A percentile compares a stretch with the other conserved stretches of the same genome.
phyloP scores from a whole-genome alignment of 2,329 filamentous ascomycete species.

The Aplosporella prunicola region DNA sequence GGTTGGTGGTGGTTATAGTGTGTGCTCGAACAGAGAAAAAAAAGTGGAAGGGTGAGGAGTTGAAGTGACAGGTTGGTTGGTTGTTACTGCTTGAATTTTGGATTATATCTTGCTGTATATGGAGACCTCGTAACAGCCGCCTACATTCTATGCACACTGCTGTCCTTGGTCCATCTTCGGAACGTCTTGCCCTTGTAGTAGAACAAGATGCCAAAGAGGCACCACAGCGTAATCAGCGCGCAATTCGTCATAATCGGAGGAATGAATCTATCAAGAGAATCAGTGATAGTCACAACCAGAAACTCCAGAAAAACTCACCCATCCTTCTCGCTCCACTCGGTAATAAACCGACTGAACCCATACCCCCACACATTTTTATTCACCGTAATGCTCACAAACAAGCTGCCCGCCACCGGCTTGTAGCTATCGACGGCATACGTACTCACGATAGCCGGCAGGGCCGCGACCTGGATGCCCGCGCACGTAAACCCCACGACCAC shows the following conservation, averaged over 20 bases:
- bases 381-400: conserved; percentile 53
- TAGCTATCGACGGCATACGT: conserved; percentile 56
- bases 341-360: conserved; percentile 48
- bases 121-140: no score
- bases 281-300: background rate
- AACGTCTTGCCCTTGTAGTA: conserved; percentile 51
- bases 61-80: no score
- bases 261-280: conserved; percentile 28
- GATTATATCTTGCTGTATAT: no score
- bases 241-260: conserved; percentile 53
- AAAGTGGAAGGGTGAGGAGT: no score
- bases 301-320: conserved; percentile 28
- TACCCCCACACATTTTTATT: conserved; percentile 58
- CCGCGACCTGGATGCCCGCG: conserved; percentile 50
- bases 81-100: no score
- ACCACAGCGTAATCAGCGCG: conserved; percentile 44
- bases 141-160: conserved; percentile 45
- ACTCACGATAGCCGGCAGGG: conserved; percentile 49
- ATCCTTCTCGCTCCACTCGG: conserved; percentile 39
- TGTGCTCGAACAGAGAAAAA: no score
- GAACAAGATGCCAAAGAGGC: conserved; percentile 45
- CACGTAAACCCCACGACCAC: conserved; percentile 50
- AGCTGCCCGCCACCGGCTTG: conserved; percentile 50
- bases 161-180: conserved; percentile 46
- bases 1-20: no score